Base-by-base conservation (phyloP, 257 asterid species). In the Gynochthodes officinalis region DNA sequence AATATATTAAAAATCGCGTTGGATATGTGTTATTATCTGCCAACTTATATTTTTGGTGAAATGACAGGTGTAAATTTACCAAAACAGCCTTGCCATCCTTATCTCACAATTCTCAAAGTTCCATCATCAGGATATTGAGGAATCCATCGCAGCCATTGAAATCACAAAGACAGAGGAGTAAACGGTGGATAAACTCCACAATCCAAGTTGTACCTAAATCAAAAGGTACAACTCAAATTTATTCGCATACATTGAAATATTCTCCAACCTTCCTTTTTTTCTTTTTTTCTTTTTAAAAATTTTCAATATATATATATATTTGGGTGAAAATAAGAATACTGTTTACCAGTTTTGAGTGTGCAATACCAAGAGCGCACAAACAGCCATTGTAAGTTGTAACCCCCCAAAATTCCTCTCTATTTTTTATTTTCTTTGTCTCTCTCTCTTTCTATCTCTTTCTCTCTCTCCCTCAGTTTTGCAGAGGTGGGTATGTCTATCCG, bases 71-170 rank as follows among this genome's bases (percentile, higher is more conserved):
- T 23, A 7, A 64, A 28, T 21, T 40, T 27, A 54, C 73, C 15
- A 16, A 33, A n/a, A 44, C 25, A 57, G 52, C 44, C 44, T 75
- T 58, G 4, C 30, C 52, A 57, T 30, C 73, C 52, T 55, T 32
- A 74, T 75, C 73, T 19, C 62, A 49, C 14, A 16, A 7, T 21
- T 19, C 64, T 58, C 64, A 58, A 23, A 52, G 30, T n/a, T 32
- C 42, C n/a, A 25, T 21, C 7, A 30, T 21, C 32, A 9, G 7
- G 21, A 13, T 0, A 30, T 21, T 1, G 3, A 4, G 16, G 59
- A 35, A 58, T 40, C 52, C 49, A 75, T 75, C 69, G 12, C n/a
- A 21, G 54, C 78, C 69, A 69, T 59, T 65, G 2, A 19, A 30
- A 59, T 30, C 25, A 44, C 27, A 49, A 23, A 48, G 49, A 32